Base-by-base conservation (phyloP, 2,329 filamentous ascomycete genomes). In the Hirsutella minnesotensis region DNA sequence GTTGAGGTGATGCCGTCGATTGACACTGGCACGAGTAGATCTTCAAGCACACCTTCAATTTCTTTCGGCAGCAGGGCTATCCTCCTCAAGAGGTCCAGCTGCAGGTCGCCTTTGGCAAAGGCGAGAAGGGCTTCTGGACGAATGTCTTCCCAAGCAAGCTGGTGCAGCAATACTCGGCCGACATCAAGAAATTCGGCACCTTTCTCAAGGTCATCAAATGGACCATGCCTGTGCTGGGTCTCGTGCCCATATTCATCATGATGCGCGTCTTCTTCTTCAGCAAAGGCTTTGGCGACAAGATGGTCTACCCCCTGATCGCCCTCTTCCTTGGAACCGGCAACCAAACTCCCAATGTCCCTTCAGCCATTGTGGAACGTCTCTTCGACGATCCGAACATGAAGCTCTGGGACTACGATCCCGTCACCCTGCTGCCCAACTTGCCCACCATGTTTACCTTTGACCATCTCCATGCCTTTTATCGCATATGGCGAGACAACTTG, bases 261-360 rank as follows among this genome's bases (percentile, higher is more conserved):
- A 67, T 86, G 51, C 75, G 74, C 44, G 58, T 86, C 40, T 86
- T 84, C 59, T 64, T 76, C 44, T 86, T 87, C 60, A 79, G 69
- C 44, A 69, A 74, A 9, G 80, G 83, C 43, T 88, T 87, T 54
- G 74, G 73, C 15, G 79, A 86, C 53, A 78, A 77, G 30, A 79
- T 87, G 60, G 77, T 82, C 0, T 69, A 83, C 44, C 83, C 83
- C 1, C 74, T 87, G 56, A 74, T 86, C 27, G 83, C 83, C 0
- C 64, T 87, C 1, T 86, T 88, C 54, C 65, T 87, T 0, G 83
- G 83, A 1, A 86, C 83, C 0, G 81, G 83, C 2, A 87, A 87
- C 50, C 79, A 84, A 51, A 83, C 82, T 0, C 76, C 81, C 0
- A 77, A 85, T 48, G 81, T 87, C 0, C 77, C 82, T 0, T 75